Evolutionary conservation across 345 rosid genomes (phyloP).

Genomic region (Fremontodendron californicum): DNA sequence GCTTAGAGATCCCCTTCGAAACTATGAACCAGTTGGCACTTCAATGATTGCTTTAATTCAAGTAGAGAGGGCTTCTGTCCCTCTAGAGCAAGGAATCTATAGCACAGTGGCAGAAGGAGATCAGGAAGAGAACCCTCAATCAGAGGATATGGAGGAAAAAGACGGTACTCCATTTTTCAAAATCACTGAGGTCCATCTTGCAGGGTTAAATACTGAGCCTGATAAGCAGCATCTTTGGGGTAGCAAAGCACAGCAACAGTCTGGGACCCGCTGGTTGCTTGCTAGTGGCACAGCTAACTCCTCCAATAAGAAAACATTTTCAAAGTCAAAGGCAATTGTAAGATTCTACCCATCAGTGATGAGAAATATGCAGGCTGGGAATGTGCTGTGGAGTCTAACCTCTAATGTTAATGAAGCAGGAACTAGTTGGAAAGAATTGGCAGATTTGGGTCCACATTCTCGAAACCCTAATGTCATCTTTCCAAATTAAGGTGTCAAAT

Average conservation of each 20-base stretch:
- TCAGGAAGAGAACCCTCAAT: slow-evolving; percentile 17
- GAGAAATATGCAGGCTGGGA: slow-evolving; percentile 21
- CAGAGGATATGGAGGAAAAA: background rate
- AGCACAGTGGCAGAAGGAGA: slow-evolving; percentile 17
- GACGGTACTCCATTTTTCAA: slow-evolving; percentile 32
- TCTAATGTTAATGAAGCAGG: slow-evolving; percentile 20
- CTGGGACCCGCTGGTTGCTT: slow-evolving; percentile 63
- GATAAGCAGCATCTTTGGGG: slow-evolving; percentile 44
- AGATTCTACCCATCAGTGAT: slow-evolving; percentile 25
- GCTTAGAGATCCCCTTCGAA: slow-evolving; percentile 64
- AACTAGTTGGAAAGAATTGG: slow-evolving; percentile 26
- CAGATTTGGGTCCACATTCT: slow-evolving; percentile 27
- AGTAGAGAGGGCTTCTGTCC: slow-evolving; percentile 42
- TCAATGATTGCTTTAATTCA: slow-evolving; percentile 71
- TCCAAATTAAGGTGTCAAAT: slow-evolving; percentile 25
- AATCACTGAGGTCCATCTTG: slow-evolving; percentile 48
- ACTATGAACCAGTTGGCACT: slow-evolving; percentile 67
- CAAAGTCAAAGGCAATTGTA: slow-evolving; percentile 41
- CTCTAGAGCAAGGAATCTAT: slow-evolving; percentile 16
- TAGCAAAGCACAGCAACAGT: slow-evolving; percentile 47
- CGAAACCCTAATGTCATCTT: slow-evolving; percentile 56
- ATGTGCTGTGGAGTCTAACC: slow-evolving; percentile 68
- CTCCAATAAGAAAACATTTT: slow-evolving; percentile 32
- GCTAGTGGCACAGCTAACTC: slow-evolving; percentile 50
- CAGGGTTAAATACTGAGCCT: slow-evolving; percentile 49